Evolutionary conservation across 176 grass and related monocot species (phyloP), one percentile per base, ranked within the genome.

Genomic region (Rhynchospora tenuis): DNA sequence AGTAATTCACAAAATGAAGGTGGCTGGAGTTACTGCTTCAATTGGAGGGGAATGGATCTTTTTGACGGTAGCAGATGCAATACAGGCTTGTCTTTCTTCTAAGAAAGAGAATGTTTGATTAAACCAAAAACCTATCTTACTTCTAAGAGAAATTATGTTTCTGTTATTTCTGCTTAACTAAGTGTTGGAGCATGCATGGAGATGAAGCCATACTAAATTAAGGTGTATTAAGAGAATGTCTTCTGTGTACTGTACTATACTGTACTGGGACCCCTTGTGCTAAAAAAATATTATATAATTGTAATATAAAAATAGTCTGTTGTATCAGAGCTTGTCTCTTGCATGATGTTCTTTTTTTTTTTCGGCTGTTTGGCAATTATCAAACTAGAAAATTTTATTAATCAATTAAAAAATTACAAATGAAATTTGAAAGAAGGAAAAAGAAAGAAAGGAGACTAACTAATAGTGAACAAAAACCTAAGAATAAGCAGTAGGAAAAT

Each of bases 1-100:
- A 44, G 89, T 86, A 23, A 81, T 99, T 81, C 93, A 99, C 79
- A 99, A 99, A 86, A 95, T 99, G 96, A 99, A 95, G 84, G 13
- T 91, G 86, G 79, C 89, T 3, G 55, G 55, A 22, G 63, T 99
- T 47, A 80, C 91, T n/a, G 91, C 84, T 26, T 83, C 59, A 62
- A 50, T 99, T 76, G 96, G 92, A 85, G 83, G 78, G 33, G 86
- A 88, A 0, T 93, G 89, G 93, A 88, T 95, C 28, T 99, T 99
- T 86, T 79, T 99, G 84, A 99, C 96, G 17, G 91, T 95, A 19
- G 84, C 83, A 52, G 93, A 95, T 87, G 96, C 93, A 13, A 93
- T 92, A 2, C 88, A 93, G 33, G 91, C 91, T 7, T 99, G 89
- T 64, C 59, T 90, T 43, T 67, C 47, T 72, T 80, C 80, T 9